These are phyloP conservation scores for Fusarium fujikuroi DNA, from an alignment of 2,329 filamentous ascomycete genomes.

Conservation along the genomic window DNA sequence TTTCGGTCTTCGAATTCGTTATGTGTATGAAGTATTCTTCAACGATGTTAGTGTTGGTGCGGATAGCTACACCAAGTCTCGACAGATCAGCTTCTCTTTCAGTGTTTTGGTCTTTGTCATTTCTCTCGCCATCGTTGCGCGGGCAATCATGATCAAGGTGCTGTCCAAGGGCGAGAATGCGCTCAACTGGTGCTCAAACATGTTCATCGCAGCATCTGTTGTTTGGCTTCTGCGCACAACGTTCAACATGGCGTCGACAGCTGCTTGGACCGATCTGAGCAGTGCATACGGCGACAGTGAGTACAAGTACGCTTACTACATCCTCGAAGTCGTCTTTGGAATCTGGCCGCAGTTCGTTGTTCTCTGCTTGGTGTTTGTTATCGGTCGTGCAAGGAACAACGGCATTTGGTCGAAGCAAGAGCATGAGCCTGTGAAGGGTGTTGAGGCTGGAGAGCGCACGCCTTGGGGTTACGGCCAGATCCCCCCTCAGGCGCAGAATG, in stretches of 20 bases:
- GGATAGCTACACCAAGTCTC: not conserved
- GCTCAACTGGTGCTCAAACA: conserved; percentile 30
- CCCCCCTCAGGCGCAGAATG: not conserved
- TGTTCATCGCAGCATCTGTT: conserved; percentile 36
- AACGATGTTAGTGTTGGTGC: not conserved
- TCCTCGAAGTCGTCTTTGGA: conserved; percentile 41
- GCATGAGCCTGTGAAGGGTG: conserved; percentile 24
- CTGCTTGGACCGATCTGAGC: conserved; percentile 13
- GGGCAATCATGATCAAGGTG: conserved; percentile 38
- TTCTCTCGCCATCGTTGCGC: conserved; percentile 15
- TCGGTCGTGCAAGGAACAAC: conserved; percentile 41
- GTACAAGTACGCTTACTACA: conserved; percentile 14
- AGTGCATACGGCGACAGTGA: not conserved
- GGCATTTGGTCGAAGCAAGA: conserved; percentile 44
- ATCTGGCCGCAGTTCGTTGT: conserved; percentile 43
- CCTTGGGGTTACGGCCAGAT: conserved; percentile 38
- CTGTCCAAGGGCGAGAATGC: conserved; percentile 20
- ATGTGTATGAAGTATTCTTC: not conserved
- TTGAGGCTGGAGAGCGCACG: conserved; percentile 13
- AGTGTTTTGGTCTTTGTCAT: conserved; percentile 32
- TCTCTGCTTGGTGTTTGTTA: conserved; percentile 41
- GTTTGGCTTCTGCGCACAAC: conserved; percentile 43
- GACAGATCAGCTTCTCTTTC: conserved; percentile 22
- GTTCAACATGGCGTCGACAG: conserved; percentile 38
- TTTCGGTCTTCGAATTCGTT: conserved; percentile 34